Conservation (phyloP, 768 basidiomycete genomes). For the Calocera cornea region DNA sequence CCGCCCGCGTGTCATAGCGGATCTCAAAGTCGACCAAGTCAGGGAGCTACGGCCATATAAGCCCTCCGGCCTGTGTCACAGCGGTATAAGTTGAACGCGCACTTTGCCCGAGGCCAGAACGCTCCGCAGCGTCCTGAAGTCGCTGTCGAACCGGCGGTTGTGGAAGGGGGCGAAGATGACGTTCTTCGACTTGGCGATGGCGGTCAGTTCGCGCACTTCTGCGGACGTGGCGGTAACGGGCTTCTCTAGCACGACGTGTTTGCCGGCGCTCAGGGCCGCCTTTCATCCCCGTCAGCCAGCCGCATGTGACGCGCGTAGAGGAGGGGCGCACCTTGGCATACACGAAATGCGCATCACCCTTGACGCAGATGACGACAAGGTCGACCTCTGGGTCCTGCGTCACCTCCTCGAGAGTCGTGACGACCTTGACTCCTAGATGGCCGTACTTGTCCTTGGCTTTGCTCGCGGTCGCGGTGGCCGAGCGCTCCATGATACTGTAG, state of each 20-base stretch:
- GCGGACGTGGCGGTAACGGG: slow-evolving; percentile 12
- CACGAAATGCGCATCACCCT: slow-evolving; percentile 7
- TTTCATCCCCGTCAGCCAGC: not conserved
- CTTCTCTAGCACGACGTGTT: slow-evolving; percentile 14
- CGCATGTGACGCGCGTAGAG: not conserved
- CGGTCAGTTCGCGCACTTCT: slow-evolving; percentile 13
- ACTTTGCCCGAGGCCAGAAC: slow-evolving; percentile 2
- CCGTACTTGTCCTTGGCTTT: slow-evolving; percentile 10
- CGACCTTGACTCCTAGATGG: slow-evolving; percentile 10
- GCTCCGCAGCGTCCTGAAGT: not conserved
- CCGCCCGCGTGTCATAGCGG: not conserved
- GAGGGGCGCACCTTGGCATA: slow-evolving; percentile 10
- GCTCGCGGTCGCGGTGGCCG: slow-evolving; percentile 8
- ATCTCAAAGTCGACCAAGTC: not conserved
- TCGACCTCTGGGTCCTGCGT: slow-evolving; percentile 11
- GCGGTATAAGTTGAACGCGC: not conserved
- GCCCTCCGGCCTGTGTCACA: not conserved
- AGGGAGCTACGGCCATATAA: not conserved
- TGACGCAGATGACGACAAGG: slow-evolving; percentile 9
- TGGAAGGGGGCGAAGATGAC: slow-evolving; percentile 13
- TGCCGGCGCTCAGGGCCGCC: not conserved
- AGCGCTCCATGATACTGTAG: slow-evolving; percentile 13
- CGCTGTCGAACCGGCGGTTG: slow-evolving; percentile 14
- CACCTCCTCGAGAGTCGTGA: slow-evolving; percentile 12
- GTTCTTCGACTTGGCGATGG: slow-evolving; percentile 10